These are phyloP conservation scores for Starmerella floris DNA, from an alignment of 805 yeast genomes.

Conservation along the genomic window DNA sequence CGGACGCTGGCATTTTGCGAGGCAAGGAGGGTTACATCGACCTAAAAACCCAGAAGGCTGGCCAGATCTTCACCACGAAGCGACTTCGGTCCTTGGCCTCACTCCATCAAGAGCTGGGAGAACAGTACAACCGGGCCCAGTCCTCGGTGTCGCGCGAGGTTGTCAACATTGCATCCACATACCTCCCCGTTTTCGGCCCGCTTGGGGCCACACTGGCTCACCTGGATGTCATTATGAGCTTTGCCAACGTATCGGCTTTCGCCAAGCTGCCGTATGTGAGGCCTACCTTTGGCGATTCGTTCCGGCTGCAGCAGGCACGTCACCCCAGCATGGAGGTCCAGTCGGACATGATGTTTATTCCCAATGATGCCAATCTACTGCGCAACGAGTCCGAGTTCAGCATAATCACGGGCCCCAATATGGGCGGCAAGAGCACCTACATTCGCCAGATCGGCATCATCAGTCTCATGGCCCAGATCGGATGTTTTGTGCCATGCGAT, in stretches of 20 bases:
- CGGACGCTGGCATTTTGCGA: constrained; percentile 71
- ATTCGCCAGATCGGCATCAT: constrained; percentile 64
- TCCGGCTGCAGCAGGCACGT: constrained; percentile 59
- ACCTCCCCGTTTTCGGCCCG: constrained; percentile 61
- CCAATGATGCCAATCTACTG: constrained; percentile 68
- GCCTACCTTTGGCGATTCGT: constrained; percentile 47
- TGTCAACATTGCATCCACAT: constrained; percentile 65
- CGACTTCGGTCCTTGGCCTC: constrained; percentile 47
- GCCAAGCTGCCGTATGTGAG: constrained; percentile 73
- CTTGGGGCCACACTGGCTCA: constrained; percentile 53
- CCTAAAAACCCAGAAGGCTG: constrained; percentile 85
- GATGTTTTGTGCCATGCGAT: constrained; percentile 63
- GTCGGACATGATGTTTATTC: constrained; percentile 77
- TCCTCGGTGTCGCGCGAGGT: constrained; percentile 69
- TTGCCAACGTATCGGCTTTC: constrained; percentile 70
- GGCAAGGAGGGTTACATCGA: constrained; percentile 51
- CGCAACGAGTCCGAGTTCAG: constrained; percentile 51
- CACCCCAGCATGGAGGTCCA: constrained; percentile 93
- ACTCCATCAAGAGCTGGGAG: constrained; percentile 44
- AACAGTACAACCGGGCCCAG: constrained; percentile 64
- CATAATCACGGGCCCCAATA: constrained; percentile 78
- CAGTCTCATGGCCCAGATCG: constrained; percentile 62
- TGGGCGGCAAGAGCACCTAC: constrained; percentile 79
- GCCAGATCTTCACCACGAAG: constrained; percentile 76
- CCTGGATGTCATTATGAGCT: constrained; percentile 70